phyloP scores from a whole-genome alignment of 129 eudicot species.

The sunflower (Helianthus annuus) region HanXRQr2.0-SUNRISE NC_035440.2:25265855-25266354 shows the following conservation, averaged over 20 bases:
- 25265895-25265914: not conserved
- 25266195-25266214: no score
- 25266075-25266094: slow-evolving; percentile 10
- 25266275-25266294: not conserved
- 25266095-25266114: not conserved
- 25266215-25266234: no score
- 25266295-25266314: not conserved
- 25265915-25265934: not conserved
- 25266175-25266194: no score
- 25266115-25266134: no score
- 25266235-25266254: no score
- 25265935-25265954: not conserved
- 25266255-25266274: not conserved
- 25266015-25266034: slow-evolving; percentile 78
- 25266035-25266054: slow-evolving; percentile 46
- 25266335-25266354: slow-evolving; percentile 44
- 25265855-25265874: slow-evolving; percentile 43
- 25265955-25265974: not conserved
- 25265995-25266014: slow-evolving; percentile 81
- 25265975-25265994: not conserved
- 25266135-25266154: no score
- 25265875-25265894: not conserved
- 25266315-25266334: slow-evolving; percentile 24
- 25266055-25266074: slow-evolving; percentile 51
- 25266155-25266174: no score